Percentiles rank a stretch among this genome's conserved stretches.
Evolutionary conservation across 305 asterid genomes (phyloP).

Genomic region (Salvia sclarea): DNA sequence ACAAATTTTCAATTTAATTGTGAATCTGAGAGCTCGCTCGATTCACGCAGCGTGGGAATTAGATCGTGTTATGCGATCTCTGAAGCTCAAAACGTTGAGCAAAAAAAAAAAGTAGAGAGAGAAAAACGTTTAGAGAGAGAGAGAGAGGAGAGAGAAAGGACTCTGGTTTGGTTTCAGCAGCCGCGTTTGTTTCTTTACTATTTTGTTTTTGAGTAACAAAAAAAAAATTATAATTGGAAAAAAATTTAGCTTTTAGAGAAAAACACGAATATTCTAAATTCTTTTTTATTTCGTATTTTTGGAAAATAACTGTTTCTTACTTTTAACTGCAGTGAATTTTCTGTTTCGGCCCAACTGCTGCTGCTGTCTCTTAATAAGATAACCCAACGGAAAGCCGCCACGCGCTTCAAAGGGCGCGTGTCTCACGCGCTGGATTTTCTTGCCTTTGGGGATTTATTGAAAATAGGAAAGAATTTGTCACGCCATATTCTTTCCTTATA

Average conservation of each 20-base stretch:
- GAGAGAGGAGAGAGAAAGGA: conserved; percentile 39
- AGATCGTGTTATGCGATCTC: conserved; percentile 54
- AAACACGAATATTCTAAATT: conserved; percentile 42
- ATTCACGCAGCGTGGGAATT: conserved; percentile 38
- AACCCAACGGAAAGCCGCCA: conserved; percentile 13
- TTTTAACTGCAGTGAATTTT: conserved; percentile 37
- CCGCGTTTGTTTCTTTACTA: conserved; percentile 45
- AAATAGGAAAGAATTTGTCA: neutral
- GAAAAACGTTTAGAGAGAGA: conserved; percentile 34
- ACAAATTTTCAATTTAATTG: neutral
- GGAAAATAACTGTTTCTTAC: conserved; percentile 15
- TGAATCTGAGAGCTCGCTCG: conserved; percentile 35
- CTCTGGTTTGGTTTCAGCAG: conserved; percentile 57
- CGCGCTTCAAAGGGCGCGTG: conserved; percentile 27
- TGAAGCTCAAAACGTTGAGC: conserved; percentile 55
- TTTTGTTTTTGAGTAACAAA: conserved; percentile 17
- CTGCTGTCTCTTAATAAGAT: conserved; percentile 16
- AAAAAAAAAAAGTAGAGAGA: conserved; percentile 39
- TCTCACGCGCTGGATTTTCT: too few species aligned
- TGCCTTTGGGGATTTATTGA: neutral
- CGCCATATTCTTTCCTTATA: neutral
- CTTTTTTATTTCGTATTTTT: neutral
- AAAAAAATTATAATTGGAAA: neutral
- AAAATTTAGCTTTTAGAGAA: conserved; percentile 16
- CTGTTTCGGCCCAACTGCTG: conserved; percentile 37